phyloP scores from a whole-genome alignment of 2,329 filamentous ascomycete species.

The Gaeumannomyces tritici region DNA sequence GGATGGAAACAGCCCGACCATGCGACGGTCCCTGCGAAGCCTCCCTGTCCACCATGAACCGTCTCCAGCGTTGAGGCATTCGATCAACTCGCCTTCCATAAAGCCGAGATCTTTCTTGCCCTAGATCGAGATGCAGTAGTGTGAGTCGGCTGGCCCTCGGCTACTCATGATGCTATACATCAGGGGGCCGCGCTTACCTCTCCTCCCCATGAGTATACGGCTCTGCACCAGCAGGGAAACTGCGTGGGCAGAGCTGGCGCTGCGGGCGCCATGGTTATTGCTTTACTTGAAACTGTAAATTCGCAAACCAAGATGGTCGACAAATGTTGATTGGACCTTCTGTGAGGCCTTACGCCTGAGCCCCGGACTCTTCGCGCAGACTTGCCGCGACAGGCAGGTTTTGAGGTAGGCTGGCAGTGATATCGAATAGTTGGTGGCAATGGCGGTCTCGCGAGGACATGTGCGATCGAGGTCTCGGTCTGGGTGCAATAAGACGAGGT shows the following conservation, averaged over 20 bases:
- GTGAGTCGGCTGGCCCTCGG: not conserved
- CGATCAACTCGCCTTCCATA: conserved; percentile 94
- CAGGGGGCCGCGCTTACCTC: conserved; percentile 41
- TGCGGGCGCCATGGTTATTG: conserved; percentile 39
- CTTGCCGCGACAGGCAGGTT: not conserved
- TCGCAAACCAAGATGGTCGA: not conserved
- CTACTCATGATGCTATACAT: not conserved
- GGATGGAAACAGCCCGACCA: conserved; percentile 88
- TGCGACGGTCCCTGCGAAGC: conserved; percentile 78
- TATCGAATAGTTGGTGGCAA: not conserved
- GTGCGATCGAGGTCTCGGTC: not conserved
- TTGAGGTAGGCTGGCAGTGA: not conserved
- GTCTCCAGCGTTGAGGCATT: conserved; percentile 95
- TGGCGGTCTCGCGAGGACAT: not conserved
- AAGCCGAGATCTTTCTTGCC: conserved; percentile 93
- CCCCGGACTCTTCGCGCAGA: not conserved
- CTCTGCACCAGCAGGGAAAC: conserved; percentile 87
- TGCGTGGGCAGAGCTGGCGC: conserved; percentile 58
- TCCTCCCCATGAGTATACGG: conserved; percentile 88
- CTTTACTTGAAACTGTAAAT: not conserved
- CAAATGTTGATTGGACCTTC: too few species aligned
- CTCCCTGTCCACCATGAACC: conserved; percentile 98
- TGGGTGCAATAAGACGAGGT: not conserved
- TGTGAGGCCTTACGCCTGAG: not conserved
- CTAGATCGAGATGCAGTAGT: conserved; percentile 23